A percentile compares a stretch with the other conserved stretches of the same genome.
Conservation (phyloP, 306 rosid genomes). For the Astragalus glycyphyllos region DNA sequence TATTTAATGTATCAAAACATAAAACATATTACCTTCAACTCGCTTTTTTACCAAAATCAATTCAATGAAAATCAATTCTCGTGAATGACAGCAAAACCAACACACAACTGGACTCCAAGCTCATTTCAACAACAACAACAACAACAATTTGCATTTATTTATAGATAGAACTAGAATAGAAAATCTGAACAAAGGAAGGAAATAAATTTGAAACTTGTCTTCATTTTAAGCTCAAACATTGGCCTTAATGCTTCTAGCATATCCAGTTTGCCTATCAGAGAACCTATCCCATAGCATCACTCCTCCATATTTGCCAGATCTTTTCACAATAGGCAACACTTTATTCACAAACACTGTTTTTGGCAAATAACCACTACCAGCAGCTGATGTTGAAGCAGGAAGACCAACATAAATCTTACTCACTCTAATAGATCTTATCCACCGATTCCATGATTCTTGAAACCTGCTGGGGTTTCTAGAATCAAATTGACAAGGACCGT, state of each 20-base stretch:
- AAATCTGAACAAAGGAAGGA: not conserved
- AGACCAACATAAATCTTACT: constrained; percentile 45
- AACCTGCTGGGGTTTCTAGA: constrained; percentile 16
- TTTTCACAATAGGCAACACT: constrained; percentile 47
- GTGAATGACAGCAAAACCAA: too few species aligned
- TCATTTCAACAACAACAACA: not conserved
- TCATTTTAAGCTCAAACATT: constrained; percentile 13
- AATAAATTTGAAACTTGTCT: too few species aligned
- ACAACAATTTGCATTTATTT: constrained; percentile 3
- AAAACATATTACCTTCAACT: too few species aligned
- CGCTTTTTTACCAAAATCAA: too few species aligned
- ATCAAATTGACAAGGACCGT: constrained; percentile 41
- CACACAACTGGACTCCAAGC: constrained; percentile 11
- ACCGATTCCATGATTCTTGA: constrained; percentile 39
- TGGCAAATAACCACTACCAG: constrained; percentile 43
- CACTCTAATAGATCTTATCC: constrained; percentile 34
- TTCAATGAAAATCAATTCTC: too few species aligned
- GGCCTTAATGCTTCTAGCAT: not conserved
- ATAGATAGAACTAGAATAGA: not conserved
- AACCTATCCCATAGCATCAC: constrained; percentile 46
- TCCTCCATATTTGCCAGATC: constrained; percentile 40
- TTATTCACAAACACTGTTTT: not conserved
- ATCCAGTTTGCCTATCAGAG: constrained; percentile 24
- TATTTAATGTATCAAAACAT: too few species aligned
- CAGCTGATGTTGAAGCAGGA: constrained; percentile 39